Evolutionary conservation across 164 flowering plant species (phyloP).

Genomic region (Stephania yunnanensis): DNA sequence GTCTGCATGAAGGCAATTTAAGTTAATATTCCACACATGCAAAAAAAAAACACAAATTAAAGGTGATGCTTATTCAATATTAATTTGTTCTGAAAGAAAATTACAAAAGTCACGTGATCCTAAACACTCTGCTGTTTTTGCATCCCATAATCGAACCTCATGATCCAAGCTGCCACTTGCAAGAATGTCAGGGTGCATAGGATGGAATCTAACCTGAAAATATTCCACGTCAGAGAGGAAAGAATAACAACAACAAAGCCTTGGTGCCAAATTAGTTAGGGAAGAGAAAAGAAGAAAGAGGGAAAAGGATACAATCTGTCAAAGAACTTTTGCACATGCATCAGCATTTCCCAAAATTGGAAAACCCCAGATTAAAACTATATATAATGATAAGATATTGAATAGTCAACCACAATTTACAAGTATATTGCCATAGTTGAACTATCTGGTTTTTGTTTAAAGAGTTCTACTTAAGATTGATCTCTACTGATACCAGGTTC

Average conservation of each 20-base stretch:
- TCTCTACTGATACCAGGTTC: neutral
- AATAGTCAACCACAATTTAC: too few species aligned
- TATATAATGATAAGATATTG: too few species aligned
- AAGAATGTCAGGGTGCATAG: constrained; percentile 61
- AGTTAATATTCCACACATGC: neutral
- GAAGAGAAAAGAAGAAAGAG: neutral
- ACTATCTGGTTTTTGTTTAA: neutral
- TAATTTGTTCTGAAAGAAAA: constrained; percentile 3
- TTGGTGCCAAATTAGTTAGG: too few species aligned
- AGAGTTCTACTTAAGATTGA: neutral
- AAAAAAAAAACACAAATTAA: neutral
- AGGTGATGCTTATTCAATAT: neutral
- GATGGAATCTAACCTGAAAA: constrained; percentile 91
- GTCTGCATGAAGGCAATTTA: constrained; percentile 32
- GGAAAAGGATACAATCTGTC: neutral
- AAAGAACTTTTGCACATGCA: too few species aligned
- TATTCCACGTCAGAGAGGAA: constrained; percentile 7
- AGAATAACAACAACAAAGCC: neutral
- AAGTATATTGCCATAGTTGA: neutral
- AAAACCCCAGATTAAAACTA: too few species aligned
- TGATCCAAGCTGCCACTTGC: constrained; percentile 99
- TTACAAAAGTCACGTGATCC: constrained; percentile 87
- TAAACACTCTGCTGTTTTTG: constrained; percentile 76
- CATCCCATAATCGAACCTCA: constrained; percentile 96
- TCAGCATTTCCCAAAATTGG: too few species aligned